Base-by-base conservation (phyloP, 768 basidiomycete species). In the Leccinum broughii region DNA sequence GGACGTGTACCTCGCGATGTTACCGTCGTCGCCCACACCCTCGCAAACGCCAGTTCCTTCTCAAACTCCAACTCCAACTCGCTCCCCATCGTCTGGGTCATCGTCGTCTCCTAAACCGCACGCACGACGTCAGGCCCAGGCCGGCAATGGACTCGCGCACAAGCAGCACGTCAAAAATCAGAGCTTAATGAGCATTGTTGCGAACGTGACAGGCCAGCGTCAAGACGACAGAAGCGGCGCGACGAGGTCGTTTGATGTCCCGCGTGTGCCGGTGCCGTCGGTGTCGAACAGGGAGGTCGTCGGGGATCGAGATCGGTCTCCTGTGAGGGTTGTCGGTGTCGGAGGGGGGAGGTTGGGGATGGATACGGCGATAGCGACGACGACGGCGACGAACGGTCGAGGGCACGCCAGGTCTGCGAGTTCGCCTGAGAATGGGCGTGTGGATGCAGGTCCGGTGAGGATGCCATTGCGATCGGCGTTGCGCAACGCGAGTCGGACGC, bases 391-490 rank as follows among this genome's bases (percentile, higher is more conserved):
- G 4, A 34, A 34, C 11, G 30, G 49, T 8, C 30, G 28, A 14
- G 54, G 46, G 34, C 55, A 65, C 15, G 22, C n/a, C n/a, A n/a
- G n/a, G n/a, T n/a, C 26, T 54, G 28, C 34, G 39, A 56, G 63
- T 41, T 41, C 26, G 17, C 30, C 54, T 9, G 41, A 6, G 14
- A 34, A 13, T 10, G 34, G 34, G 11, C 34, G 34, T 13, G 1
- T 34, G 34, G 34, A 11, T 13, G 34, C 34, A 11, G 68, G 74
- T n/a, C n/a, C n/a, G n/a, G n/a, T n/a, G 13, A 35, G 11, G 34
- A 32, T 76, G 28, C 88, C 88, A 0, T 66, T 91, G 32, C 78
- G 82, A 56, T 89, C 87, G 56, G 89, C 88, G 22, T 62, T 91
- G 73, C 81, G 83, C 64, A 81, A 82, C 59, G 49, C 78, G 11